Evolutionary conservation across 169 alveolate genomes (phyloP).

Genomic region (Amoebophrya sp.): DNA sequence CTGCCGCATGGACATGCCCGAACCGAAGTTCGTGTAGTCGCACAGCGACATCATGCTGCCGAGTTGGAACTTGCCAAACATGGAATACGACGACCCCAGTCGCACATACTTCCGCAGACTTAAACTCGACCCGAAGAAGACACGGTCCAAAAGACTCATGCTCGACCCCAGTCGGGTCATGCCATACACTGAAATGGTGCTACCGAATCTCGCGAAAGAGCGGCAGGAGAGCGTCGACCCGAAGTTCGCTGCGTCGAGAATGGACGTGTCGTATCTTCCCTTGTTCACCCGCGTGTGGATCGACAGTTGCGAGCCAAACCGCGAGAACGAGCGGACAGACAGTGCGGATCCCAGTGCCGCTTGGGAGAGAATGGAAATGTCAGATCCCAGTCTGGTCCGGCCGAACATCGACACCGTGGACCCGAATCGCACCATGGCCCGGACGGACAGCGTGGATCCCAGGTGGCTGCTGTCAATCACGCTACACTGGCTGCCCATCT

Average conservation of each 20-base stretch:
- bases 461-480: slow-evolving; percentile 10
- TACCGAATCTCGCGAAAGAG: slow-evolving; percentile 21
- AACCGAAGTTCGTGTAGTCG: slow-evolving; percentile 31
- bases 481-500: neutral
- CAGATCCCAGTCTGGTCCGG: neutral
- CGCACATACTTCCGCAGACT: slow-evolving; percentile 23
- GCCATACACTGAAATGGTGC: slow-evolving; percentile 34
- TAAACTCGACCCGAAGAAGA: neutral
- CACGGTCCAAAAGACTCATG: slow-evolving; percentile 34
- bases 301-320: neutral
- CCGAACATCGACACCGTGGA: neutral
- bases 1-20: neutral
- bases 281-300: neutral
- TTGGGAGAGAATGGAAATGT: neutral
- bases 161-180: slow-evolving; percentile 33
- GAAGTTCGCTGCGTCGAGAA: neutral
- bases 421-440: slow-evolving; percentile 22
- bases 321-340: neutral
- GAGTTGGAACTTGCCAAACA: neutral
- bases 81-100: neutral
- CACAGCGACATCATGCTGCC: neutral
- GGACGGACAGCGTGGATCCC: slow-evolving; percentile 22
- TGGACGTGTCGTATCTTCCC: neutral
- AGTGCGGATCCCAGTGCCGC: neutral
- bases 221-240: slow-evolving; percentile 20